Conservation (phyloP, 768 basidiomycete species). For the Mycena kentingensis region DNA sequence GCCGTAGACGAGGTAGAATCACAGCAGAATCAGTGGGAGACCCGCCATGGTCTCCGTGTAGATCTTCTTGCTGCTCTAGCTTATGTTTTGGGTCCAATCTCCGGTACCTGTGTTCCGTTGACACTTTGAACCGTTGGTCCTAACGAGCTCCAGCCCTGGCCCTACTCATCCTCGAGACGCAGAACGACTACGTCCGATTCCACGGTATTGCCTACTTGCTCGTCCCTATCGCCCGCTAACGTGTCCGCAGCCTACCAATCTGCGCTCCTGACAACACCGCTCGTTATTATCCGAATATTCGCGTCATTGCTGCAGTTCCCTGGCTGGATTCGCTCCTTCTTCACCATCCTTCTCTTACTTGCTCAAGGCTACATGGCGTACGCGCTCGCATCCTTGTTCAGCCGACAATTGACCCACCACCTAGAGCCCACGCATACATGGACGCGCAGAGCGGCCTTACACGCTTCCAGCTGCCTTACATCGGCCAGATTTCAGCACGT, state of each 20-base stretch:
- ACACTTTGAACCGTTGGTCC: conserved; percentile 2
- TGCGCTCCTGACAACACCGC: conserved; percentile 66
- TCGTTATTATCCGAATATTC: conserved; percentile 58
- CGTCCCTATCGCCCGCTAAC: conserved; percentile 8
- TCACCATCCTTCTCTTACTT: conserved; percentile 47
- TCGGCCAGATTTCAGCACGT: conserved; percentile 65
- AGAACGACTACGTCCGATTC: conserved; percentile 76
- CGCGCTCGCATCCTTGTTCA: conserved; percentile 26
- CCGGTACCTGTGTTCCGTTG: conserved; percentile 58
- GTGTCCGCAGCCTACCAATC: conserved; percentile 69
- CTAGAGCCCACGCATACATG: not conserved
- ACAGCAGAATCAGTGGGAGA: conserved; percentile 67
- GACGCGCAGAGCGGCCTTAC: conserved; percentile 42
- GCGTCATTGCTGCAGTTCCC: conserved; percentile 55
- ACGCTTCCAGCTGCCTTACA: conserved; percentile 60
- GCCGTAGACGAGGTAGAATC: conserved; percentile 43
- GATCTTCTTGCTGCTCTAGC: conserved; percentile 65
- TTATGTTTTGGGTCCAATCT: conserved; percentile 70
- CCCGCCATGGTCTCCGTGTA: conserved; percentile 64
- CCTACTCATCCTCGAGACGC: conserved; percentile 72
- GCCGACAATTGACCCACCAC: conserved; percentile 15
- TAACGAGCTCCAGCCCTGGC: conserved; percentile 48
- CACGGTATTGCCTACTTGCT: conserved; percentile 53
- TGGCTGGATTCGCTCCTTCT: conserved; percentile 50
- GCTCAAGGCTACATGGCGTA: conserved; percentile 58